phyloP scores from a whole-genome alignment of 2,329 filamentous ascomycete genomes.

The Aureobasidium vineae region DNA sequence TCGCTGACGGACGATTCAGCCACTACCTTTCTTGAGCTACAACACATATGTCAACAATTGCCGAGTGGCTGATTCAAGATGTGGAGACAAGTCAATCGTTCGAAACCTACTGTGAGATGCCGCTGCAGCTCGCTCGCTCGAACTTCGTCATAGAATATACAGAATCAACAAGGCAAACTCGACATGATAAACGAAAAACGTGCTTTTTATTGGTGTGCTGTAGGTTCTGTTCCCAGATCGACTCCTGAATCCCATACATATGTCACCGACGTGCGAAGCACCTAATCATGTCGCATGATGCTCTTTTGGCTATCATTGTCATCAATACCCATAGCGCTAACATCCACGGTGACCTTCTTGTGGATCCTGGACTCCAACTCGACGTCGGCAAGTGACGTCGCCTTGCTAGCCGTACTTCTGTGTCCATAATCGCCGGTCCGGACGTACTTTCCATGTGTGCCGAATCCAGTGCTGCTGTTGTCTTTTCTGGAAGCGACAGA shows the following conservation, averaged over 20 bases:
- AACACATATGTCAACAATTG: no score
- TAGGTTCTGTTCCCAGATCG: no score
- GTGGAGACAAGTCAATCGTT: no score
- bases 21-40: no score
- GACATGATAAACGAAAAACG: no score
- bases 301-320: constrained; percentile 22
- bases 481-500: background rate
- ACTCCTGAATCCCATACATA: background rate
- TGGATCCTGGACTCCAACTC: background rate
- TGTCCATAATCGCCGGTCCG: background rate
- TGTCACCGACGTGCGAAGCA: background rate
- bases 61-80: no score
- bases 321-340: background rate
- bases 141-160: no score
- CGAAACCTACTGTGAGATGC: no score
- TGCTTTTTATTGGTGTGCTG: no score
- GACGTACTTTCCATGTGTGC: background rate
- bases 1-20: no score
- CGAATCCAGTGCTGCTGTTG: background rate
- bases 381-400: background rate
- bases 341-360: constrained; percentile 10
- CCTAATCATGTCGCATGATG: background rate
- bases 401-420: constrained; percentile 1
- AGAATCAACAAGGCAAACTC: no score
- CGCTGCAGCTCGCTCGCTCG: no score